phyloP scores from a whole-genome alignment of 192 early-diverging fungal species.

The Coemansia sp. region DNA sequence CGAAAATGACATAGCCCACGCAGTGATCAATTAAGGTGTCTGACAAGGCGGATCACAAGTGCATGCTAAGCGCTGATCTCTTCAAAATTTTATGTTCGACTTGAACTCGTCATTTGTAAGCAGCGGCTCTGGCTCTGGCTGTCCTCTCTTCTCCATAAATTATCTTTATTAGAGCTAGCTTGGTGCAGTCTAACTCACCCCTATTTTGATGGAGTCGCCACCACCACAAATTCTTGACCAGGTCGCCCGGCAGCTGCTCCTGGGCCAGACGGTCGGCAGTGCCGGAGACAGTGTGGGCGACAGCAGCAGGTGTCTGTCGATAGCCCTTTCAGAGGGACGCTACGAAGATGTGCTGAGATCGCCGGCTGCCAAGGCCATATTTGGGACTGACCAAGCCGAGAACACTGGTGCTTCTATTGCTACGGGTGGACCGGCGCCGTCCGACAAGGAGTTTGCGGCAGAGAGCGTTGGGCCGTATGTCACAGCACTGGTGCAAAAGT shows the following conservation, averaged over 20 bases:
- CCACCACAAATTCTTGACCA: background rate
- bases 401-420: conserved; percentile 1
- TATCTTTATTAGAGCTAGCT: no score
- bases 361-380: conserved; percentile 36
- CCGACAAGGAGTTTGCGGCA: conserved; percentile 39
- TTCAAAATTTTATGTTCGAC: no score
- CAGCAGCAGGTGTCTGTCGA: background rate
- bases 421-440: conserved; percentile 27
- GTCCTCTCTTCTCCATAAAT: no score
- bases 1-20: no score
- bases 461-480: conserved; percentile 40
- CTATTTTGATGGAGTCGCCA: background rate
- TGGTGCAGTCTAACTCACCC: no score
- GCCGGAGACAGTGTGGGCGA: background rate
- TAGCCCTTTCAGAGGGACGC: conserved; percentile 36
- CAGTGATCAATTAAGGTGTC: no score
- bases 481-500: background rate
- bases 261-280: conserved; percentile 14
- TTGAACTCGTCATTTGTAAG: no score
- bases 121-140: no score
- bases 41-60: no score
- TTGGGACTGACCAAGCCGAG: conserved; percentile 49
- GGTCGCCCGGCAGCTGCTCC: conserved; percentile 12
- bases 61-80: no score
- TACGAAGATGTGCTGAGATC: conserved; percentile 54